Evolutionary conservation across 768 basidiomycete genomes (phyloP).

Genomic region (Rhodotorula sphaerocarpa): DNA sequence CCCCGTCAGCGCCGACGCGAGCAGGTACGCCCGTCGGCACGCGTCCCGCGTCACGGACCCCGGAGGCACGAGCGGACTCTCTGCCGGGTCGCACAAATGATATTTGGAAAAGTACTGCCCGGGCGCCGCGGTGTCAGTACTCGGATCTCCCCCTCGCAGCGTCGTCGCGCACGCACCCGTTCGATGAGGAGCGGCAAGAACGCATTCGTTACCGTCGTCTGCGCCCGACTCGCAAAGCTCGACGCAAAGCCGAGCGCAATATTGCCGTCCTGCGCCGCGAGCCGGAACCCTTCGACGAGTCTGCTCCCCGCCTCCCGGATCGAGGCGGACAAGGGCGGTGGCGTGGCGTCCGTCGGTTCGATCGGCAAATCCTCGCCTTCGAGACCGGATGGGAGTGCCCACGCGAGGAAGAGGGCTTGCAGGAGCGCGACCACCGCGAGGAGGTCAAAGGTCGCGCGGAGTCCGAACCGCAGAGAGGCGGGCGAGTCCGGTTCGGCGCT

Average conservation of each 20-base stretch:
- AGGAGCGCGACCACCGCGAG: neutral
- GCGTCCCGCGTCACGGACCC: neutral
- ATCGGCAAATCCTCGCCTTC: too few species aligned
- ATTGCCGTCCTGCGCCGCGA: slow-evolving; percentile 5
- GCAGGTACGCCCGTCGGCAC: slow-evolving; percentile 19
- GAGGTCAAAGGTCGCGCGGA: slow-evolving; percentile 13
- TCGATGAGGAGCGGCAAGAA: slow-evolving; percentile 20
- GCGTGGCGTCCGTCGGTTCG: too few species aligned
- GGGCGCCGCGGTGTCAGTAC: neutral
- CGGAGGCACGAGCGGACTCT: neutral
- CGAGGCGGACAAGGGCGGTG: too few species aligned
- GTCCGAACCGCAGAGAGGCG: neutral
- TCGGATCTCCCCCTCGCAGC: fast-evolving
- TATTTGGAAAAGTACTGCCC: slow-evolving; percentile 9
- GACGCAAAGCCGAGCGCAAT: slow-evolving; percentile 5
- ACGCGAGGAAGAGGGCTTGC: slow-evolving; percentile 5
- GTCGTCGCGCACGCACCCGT: slow-evolving; percentile 7
- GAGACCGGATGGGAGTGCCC: neutral
- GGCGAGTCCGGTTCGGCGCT: neutral
- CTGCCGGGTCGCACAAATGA: slow-evolving; percentile 1
- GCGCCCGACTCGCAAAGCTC: slow-evolving; percentile 25
- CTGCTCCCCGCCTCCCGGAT: neutral
- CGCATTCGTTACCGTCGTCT: slow-evolving; percentile 12
- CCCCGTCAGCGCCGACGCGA: slow-evolving; percentile 22
- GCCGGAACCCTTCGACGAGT: slow-evolving; percentile 12